Base-by-base conservation (phyloP, 768 basidiomycete genomes). In the Exidia glandulosa region DNA sequence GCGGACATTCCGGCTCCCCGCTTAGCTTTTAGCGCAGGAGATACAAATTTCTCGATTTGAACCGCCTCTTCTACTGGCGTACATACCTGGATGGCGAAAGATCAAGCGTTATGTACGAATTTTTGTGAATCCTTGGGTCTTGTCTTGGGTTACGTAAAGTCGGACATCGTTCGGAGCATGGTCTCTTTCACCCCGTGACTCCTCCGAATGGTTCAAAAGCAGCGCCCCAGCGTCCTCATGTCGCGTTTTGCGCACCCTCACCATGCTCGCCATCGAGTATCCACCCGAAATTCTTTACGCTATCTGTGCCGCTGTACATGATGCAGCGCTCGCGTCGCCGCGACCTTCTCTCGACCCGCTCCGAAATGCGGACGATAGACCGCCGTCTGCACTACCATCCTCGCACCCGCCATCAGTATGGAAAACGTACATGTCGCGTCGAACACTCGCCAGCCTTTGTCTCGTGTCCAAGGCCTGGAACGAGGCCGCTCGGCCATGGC, bases 401-500 rank as follows among this genome's bases (percentile, higher is more conserved):
- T 83, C 90, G n/a, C 75, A 81, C 62, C 90, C 90, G 0, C 77
- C 85, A 1, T 74, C 81, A 16, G 79, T 81, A 67, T 89, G 84
- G 83, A 74, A 87, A 0, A 90, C 91, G 63, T 76, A 81, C 4
- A 66, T 83, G 32, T 77, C 82, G 29, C 81, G 90, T 13, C 76
- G 72, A 60, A 85, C 90, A 0, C 77, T 94, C 25, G 77, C 81
- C 4, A 83, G 72, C 64, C 83, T 92, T 48, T 89, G 86, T 66
- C 80, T 88, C 62, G 88, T 90, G 47, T 88, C 84, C 66, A 86
- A 77, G 66, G 78, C 82, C 2, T 92, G 88, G 87, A 83, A 84
- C 67, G 80, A 82, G 31, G 90, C 88, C 1, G 88, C 90, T n/a
- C 87, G 86, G 65, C 90, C 90, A 0, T 93, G 87, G 88, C 75